Evolutionary conservation across 2,329 filamentous ascomycete species (phyloP).

Genomic region (Diaporthe humulicola): DNA sequence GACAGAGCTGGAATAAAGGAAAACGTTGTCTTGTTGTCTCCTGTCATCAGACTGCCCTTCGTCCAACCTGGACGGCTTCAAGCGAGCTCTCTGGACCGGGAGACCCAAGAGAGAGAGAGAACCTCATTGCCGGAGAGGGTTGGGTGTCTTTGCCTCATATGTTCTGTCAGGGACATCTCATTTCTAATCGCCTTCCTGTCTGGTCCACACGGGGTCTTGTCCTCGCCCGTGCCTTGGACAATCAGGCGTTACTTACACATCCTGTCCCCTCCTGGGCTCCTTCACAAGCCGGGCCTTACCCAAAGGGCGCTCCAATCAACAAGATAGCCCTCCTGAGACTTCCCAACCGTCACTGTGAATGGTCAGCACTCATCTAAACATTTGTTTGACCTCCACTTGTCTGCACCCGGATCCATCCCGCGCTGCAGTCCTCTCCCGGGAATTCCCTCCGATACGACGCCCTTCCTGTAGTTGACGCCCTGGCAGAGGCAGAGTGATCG

Average conservation of each 20-base stretch:
- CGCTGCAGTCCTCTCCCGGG: slow-evolving; percentile 21
- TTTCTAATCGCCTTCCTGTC: slow-evolving; percentile 11
- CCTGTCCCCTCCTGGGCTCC: slow-evolving; percentile 5
- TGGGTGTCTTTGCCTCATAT: slow-evolving; percentile 14
- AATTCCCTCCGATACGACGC: slow-evolving; percentile 29
- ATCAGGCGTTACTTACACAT: background rate
- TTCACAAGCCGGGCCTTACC: slow-evolving; percentile 17
- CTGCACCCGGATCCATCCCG: slow-evolving; percentile 26
- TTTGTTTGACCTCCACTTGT: slow-evolving; percentile 21
- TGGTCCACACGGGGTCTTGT: slow-evolving; percentile 6
- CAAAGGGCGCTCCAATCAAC: slow-evolving; percentile 28
- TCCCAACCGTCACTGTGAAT: slow-evolving; percentile 4
- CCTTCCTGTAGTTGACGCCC: slow-evolving; percentile 35
- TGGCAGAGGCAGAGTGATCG: slow-evolving; percentile 15
- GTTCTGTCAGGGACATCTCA: slow-evolving; percentile 26
- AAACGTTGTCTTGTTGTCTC: slow-evolving; percentile 23
- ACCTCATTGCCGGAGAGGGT: background rate
- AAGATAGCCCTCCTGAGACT: slow-evolving; percentile 1
- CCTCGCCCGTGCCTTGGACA: background rate
- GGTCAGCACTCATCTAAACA: slow-evolving; percentile 29
- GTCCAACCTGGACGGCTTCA: slow-evolving; percentile 4
- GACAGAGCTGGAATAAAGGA: slow-evolving; percentile 29
- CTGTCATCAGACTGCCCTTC: slow-evolving; percentile 1
- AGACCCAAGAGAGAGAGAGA: background rate
- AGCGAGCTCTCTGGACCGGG: slow-evolving; percentile 2